Base-by-base conservation (phyloP, 305 asterid species). In the Coffea humblotiana region DNA sequence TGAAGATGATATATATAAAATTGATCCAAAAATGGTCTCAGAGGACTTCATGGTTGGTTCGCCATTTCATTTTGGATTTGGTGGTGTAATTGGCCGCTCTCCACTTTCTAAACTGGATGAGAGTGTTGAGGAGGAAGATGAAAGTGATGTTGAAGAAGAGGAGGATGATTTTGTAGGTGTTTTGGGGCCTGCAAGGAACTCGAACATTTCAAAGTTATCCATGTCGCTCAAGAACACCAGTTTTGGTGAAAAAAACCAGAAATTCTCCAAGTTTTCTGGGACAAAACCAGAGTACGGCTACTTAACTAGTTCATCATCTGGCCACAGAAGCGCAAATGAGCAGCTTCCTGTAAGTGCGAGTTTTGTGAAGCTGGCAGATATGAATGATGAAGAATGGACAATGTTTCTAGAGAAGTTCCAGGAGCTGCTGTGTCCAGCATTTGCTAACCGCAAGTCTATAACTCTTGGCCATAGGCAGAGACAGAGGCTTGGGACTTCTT, bases 401-500 rank as follows among this genome's bases (percentile, higher is more conserved):
- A 77, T 92, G 85, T 96, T 96, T 86, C 84, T 92, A 85, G 97
- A 94, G 88, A 94, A 88, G 93, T 86, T 92, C 72, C 92, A 86
- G 79, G 97, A 91, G 84, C 89, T 96, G 83, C 92, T 96, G 58
- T 48, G 74, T 71, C 91, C 98, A 6, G 97, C 97, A 19, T 91
- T 94, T 63, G 93, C 84, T 74, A 86, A 87, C 84, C 90, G 98
- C 76, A 92, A 91, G 87, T 84, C 91, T 0, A 77, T 78, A 51
- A 77, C 91, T 0, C 81, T 83, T 16, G 93, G 96, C 13, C 97
- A 90, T 90, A 88, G 82, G 88, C 98, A 92, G 93, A 82, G 89
- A 73, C 98, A 88, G 84, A 96, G 99, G 94, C 98, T 96, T 0
- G 98, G 99, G 61, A 94, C 99, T 83, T 96, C 99, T 74, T 96